Evolutionary conservation across 495 filamentous ascomycete species (phyloP).

Genomic region (Choiromyces venosus): DNA sequence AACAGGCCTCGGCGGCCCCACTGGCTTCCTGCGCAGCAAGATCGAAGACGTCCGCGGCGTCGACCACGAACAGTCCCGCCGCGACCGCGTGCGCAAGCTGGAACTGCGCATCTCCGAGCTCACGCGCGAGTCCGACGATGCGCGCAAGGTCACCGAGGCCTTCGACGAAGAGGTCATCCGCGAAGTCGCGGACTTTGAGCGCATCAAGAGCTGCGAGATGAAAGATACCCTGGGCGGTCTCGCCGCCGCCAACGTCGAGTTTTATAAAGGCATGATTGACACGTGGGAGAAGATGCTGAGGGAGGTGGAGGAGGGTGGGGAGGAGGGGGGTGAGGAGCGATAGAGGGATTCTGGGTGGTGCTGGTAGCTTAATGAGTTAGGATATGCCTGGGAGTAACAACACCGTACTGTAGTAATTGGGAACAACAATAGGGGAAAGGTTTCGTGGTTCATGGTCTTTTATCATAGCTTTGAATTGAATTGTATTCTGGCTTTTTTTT

Average conservation of each 20-base stretch:
- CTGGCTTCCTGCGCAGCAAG: constrained; percentile 88
- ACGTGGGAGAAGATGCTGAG: constrained; percentile 85
- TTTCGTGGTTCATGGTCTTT: constrained; percentile 19
- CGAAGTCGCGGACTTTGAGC: constrained; percentile 89
- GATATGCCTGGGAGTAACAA: neutral
- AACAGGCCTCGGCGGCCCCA: constrained; percentile 57
- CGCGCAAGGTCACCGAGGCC: constrained; percentile 71
- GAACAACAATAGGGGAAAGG: constrained; percentile 9
- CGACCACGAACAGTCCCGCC: constrained; percentile 84
- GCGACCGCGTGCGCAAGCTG: constrained; percentile 79
- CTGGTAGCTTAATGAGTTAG: neutral
- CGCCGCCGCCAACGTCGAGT: constrained; percentile 79
- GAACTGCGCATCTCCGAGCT: constrained; percentile 88
- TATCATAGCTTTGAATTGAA: constrained; percentile 5
- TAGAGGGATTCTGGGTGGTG: neutral
- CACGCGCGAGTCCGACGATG: constrained; percentile 77
- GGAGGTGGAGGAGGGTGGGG: constrained; percentile 82
- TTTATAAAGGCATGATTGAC: constrained; percentile 71
- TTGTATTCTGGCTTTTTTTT: neutral
- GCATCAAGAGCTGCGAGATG: constrained; percentile 91
- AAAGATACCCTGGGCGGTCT: constrained; percentile 75
- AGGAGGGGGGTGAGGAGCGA: constrained; percentile 43
- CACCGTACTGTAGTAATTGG: constrained; percentile 24
- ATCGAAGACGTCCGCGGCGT: constrained; percentile 96
- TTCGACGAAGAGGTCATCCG: constrained; percentile 93